Evolutionary conservation across 257 asterid genomes (phyloP).

Genomic region (Henckelia pumila): DNA sequence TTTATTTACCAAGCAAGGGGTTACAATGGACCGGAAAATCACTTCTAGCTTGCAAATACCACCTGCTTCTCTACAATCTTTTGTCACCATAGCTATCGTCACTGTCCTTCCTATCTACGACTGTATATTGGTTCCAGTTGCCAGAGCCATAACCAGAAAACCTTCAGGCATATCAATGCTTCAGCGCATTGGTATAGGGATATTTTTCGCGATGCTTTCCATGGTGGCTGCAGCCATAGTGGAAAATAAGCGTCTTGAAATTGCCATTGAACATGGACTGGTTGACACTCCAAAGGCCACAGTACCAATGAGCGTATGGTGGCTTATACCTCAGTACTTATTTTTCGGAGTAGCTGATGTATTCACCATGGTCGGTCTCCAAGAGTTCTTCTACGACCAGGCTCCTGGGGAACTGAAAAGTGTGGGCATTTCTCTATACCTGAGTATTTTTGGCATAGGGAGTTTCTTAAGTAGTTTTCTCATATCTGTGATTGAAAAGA

Average conservation of each 20-base stretch:
- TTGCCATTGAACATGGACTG: conserved; percentile 31
- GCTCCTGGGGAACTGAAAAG: conserved; percentile 57
- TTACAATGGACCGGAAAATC: conserved; percentile 55
- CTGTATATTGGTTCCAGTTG: conserved; percentile 48
- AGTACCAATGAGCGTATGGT: conserved; percentile 47
- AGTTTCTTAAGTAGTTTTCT: conserved; percentile 61
- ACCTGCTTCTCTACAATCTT: conserved; percentile 51
- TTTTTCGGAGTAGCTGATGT: conserved; percentile 52
- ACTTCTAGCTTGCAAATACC: conserved; percentile 42
- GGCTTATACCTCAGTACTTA: conserved; percentile 56
- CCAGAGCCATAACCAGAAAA: conserved; percentile 26
- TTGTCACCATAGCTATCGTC: conserved; percentile 39
- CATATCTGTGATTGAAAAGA: conserved; percentile 40
- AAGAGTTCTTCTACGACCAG: conserved; percentile 68
- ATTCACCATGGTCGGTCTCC: conserved; percentile 56
- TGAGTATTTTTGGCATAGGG: conserved; percentile 57
- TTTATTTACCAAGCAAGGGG: conserved; percentile 59
- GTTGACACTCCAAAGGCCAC: conserved; percentile 32
- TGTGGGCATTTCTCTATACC: conserved; percentile 49
- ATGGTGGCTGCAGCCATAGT: conserved; percentile 40
- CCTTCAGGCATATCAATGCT: conserved; percentile 40
- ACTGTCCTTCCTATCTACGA: conserved; percentile 49
- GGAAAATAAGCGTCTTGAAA: conserved; percentile 34
- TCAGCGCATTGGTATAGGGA: conserved; percentile 34
- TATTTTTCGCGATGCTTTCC: conserved; percentile 18